Evolutionary conservation across 805 yeast genomes (phyloP).

Genomic region (Ogataea methanolica): DNA sequence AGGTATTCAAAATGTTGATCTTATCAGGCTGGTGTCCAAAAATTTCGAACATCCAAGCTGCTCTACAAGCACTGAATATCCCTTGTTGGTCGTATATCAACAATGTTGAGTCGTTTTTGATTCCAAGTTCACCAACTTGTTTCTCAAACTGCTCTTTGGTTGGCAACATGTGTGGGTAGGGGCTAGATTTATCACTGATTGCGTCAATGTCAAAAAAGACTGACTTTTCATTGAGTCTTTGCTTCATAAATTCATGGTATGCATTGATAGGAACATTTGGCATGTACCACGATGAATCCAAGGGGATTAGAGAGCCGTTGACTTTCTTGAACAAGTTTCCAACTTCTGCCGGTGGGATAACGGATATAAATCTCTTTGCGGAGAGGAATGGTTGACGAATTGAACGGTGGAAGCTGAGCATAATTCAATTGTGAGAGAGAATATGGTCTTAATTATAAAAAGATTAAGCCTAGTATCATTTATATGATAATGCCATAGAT

Average conservation of each 20-base stretch:
- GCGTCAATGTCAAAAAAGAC: conserved; percentile 76
- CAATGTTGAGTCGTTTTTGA: conserved; percentile 50
- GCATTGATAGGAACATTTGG: conserved; percentile 68
- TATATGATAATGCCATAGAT: too few species aligned
- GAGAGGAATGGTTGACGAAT: background rate
- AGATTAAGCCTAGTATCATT: too few species aligned
- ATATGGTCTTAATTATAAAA: too few species aligned
- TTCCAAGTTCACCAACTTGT: conserved; percentile 52
- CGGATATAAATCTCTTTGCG: background rate
- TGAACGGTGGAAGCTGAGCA: background rate
- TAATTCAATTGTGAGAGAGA: background rate
- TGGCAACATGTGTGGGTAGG: conserved; percentile 93
- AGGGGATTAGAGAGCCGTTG: conserved; percentile 36
- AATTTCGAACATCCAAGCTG: conserved; percentile 81
- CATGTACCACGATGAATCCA: conserved; percentile 92
- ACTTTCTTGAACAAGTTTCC: conserved; percentile 10
- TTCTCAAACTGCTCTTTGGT: conserved; percentile 46
- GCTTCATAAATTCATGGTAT: conserved; percentile 48
- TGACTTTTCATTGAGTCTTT: conserved; percentile 57
- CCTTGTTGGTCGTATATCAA: conserved; percentile 85
- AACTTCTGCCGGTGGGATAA: conserved; percentile 23
- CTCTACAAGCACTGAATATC: conserved; percentile 84
- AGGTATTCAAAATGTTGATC: conserved; percentile 70
- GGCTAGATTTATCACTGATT: conserved; percentile 51
- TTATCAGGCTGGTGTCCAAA: conserved; percentile 61